These are phyloP conservation scores for Pythium chondricola DNA, from an alignment of 352 stramenopile genomes.

Conservation along the genomic window DNA sequence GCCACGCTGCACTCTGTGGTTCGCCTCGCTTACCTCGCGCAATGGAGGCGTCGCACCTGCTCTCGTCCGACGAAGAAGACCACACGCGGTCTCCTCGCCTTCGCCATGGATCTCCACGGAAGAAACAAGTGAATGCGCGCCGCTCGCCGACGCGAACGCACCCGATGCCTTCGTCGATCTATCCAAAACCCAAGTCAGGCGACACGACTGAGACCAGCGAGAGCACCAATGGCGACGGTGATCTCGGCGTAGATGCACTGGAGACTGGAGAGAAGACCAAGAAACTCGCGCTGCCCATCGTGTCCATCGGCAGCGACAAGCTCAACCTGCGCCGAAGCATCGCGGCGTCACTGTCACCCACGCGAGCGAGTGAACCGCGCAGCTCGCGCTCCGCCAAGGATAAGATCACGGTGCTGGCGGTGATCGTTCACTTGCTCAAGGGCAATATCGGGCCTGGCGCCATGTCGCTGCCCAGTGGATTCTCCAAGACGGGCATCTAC, in stretches of 20 bases:
- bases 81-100: too few relatives aligned
- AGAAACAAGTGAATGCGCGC: too few relatives aligned
- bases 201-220: too few relatives aligned
- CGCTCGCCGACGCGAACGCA: background rate
- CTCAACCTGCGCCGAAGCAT: background rate
- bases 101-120: too few relatives aligned
- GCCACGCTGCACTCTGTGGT: too few relatives aligned
- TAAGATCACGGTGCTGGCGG: slow-evolving; percentile 45
- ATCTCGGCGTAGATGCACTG: slow-evolving; percentile 3
- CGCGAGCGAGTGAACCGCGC: background rate
- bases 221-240: background rate
- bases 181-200: background rate
- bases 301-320: background rate
- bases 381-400: slow-evolving; percentile 13
- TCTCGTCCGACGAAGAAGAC: background rate
- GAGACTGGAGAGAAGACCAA: slow-evolving; percentile 2
- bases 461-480: slow-evolving; percentile 73
- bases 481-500: slow-evolving; percentile 67
- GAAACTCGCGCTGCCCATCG: slow-evolving; percentile 7
- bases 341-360: background rate
- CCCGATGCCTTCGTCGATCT: background rate
- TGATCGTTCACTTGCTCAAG: slow-evolving; percentile 68
- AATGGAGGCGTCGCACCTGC: slow-evolving; percentile 5
- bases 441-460: slow-evolving; percentile 72
- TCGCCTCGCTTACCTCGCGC: too few relatives aligned